phyloP scores from a whole-genome alignment of 495 filamentous ascomycete genomes.

The Talaromyces liani region DNA sequence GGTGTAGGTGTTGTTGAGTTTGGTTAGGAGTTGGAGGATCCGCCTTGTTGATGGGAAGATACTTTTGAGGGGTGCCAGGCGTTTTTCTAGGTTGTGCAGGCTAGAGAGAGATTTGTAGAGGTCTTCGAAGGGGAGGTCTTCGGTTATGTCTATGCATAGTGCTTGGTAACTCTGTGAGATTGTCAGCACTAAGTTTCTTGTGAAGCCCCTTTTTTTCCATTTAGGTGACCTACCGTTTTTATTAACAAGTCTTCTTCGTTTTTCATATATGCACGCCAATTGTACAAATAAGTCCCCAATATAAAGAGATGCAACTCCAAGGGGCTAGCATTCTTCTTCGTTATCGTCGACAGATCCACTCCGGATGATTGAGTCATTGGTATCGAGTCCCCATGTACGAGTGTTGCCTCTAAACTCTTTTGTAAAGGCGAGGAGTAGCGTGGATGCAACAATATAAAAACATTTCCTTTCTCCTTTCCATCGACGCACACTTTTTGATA shows the following conservation, averaged over 20 bases:
- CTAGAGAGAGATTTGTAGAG: neutral
- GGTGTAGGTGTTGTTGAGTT: neutral
- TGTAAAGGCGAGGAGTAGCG: conserved; percentile 21
- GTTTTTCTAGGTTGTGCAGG: neutral
- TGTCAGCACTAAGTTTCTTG: neutral
- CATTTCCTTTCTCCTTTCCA: too few species aligned
- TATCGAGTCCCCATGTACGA: neutral
- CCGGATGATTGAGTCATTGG: neutral
- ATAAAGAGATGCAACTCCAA: neutral
- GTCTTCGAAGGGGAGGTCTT: neutral
- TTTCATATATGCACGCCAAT: neutral
- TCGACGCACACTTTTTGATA: too few species aligned
- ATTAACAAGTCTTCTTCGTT: neutral
- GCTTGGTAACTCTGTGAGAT: neutral
- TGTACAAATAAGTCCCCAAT: neutral
- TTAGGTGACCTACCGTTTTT: neutral
- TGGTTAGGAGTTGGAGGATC: neutral
- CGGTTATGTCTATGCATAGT: neutral
- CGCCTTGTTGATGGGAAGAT: neutral
- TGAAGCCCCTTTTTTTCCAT: neutral
- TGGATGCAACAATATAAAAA: conserved; percentile 26
- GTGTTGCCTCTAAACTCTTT: conserved; percentile 11
- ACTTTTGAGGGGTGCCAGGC: neutral
- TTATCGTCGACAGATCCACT: neutral
- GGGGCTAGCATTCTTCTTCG: neutral